Conservation (phyloP, 2,329 filamentous ascomycete species). For the Fusarium chuoi region DNA sequence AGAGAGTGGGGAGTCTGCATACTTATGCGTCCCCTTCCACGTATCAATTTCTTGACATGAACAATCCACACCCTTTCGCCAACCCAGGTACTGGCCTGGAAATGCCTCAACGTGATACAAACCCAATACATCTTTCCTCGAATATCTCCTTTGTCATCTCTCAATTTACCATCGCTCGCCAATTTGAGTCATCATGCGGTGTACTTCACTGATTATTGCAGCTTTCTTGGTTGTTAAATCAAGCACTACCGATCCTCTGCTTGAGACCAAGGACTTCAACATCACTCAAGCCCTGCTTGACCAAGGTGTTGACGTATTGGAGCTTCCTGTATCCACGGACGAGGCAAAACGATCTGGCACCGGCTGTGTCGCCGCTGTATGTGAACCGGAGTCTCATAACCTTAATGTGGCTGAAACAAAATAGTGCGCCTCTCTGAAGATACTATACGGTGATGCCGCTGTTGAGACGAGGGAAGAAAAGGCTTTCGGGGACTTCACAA, state of each 20-base stretch:
- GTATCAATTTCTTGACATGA: background rate
- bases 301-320: constrained; percentile 10
- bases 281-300: constrained; percentile 23
- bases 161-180: background rate
- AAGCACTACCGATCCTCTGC: background rate
- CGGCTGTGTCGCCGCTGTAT: constrained; percentile 13
- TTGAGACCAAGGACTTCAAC: constrained; percentile 16
- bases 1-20: background rate
- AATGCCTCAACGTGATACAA: background rate
- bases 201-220: background rate
- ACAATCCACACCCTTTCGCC: background rate
- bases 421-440: constrained; percentile 20
- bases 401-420: background rate
- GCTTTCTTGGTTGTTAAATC: background rate
- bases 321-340: background rate
- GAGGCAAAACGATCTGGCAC: background rate
- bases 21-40: background rate
- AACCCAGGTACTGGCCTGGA: background rate
- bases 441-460: constrained; percentile 18
- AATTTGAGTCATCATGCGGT: background rate
- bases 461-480: constrained; percentile 9
- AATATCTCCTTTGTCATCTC: accelerated
- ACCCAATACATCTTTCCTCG: background rate
- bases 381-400: background rate
- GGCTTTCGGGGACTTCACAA: background rate